These are phyloP conservation scores for Whalleya microplaca DNA, from an alignment of 2,329 filamentous ascomycete species.

Conservation along the genomic window DNA sequence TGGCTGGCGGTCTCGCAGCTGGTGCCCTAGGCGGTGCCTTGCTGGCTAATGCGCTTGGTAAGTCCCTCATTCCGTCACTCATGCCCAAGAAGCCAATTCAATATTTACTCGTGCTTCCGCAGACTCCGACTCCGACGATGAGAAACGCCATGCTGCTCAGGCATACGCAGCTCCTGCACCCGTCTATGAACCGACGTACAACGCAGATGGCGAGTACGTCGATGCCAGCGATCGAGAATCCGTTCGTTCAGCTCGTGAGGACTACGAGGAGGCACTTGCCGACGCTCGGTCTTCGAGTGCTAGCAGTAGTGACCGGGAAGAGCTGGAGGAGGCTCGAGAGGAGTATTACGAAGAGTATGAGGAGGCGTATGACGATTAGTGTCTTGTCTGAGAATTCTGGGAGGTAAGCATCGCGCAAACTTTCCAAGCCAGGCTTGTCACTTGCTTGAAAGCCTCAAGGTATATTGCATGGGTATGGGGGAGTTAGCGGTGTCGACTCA, in stretches of 20 bases:
- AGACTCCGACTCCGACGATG: constrained; percentile 40
- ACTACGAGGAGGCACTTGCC: constrained; percentile 46
- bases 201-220: constrained; percentile 47
- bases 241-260: constrained; percentile 43
- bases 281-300: constrained; percentile 46
- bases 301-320: constrained; percentile 56
- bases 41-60: constrained; percentile 60
- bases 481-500: no score
- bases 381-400: not conserved
- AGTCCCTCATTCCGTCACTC: not conserved
- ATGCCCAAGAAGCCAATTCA: not conserved
- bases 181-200: constrained; percentile 42
- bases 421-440: no score
- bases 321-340: constrained; percentile 54
- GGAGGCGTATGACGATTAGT: constrained; percentile 46
- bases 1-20: constrained; percentile 59
- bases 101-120: constrained; percentile 13
- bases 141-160: constrained; percentile 25
- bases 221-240: constrained; percentile 46
- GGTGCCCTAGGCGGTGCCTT: constrained; percentile 62
- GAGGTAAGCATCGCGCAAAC: not conserved
- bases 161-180: constrained; percentile 36
- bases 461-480: no score
- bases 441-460: no score
- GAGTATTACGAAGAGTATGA: constrained; percentile 55